Base-by-base conservation (phyloP, 805 yeast genomes). In the Lipomyces japonicus region DNA sequence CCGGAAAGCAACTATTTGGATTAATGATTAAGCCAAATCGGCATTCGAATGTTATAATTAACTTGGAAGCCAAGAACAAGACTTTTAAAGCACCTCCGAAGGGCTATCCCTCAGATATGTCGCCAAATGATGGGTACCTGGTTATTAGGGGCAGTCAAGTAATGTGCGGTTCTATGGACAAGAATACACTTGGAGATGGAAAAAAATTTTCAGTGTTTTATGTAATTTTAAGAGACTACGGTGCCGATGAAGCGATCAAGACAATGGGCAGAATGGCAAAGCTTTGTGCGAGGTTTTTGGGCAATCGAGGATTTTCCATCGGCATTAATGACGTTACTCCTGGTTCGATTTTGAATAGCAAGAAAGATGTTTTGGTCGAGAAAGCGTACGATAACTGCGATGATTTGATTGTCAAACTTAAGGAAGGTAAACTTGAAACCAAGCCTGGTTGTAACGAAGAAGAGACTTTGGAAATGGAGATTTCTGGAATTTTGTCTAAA, bases 191-290 rank as follows among this genome's bases (percentile, higher is more conserved):
- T 6, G 99, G 99, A 63, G 99, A 93, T 69, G 99, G 99, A 70
- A 93, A 95, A 67, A 93, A 93, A 68, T 95, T 87, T 65, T 89
- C 97, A 4, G 95, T 93, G 0, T 93, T 93, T 64, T 93, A 95
- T 66, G 88, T 97, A 0, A 93, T 93, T 58, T 71, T 93, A 53
- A 77, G 98, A 70, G 99, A 93, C 66, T 90, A 84, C 67, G 98
- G 99, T n/a, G 86, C 98, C 4, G 84, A 82, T 59, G 96, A 85
- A 61, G 97, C 98, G 1, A 96, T 96, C 2, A 73, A 72, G 23
- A 96, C 97, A 4, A 93, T 93, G 98, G 91, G 95, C 69, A 76
- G 98, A 66, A 90, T 93, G 97, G 96, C 99, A n/a, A 95, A 95
- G 70, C 71, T 95, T 61, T 90, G 97, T 75, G 97, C 99, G 1